phyloP scores from a whole-genome alignment of 768 basidiomycete species.

The Macrolepiota albuminosa region DNA sequence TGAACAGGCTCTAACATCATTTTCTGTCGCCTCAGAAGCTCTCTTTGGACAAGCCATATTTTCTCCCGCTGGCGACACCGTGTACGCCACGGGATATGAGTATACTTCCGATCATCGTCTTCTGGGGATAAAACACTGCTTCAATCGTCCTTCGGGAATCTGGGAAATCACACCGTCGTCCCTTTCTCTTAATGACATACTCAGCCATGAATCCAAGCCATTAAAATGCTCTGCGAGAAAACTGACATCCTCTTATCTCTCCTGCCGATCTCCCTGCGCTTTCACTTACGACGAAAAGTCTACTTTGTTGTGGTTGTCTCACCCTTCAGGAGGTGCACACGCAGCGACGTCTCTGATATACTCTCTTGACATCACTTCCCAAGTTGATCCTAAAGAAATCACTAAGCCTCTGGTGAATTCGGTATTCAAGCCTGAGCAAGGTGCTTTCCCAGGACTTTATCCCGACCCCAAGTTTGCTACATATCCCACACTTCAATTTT shows the following conservation, averaged over 20 bases:
- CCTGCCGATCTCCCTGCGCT: slow-evolving; percentile 59
- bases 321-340: slow-evolving; percentile 54
- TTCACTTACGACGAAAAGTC: slow-evolving; percentile 19
- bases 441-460: slow-evolving; percentile 62
- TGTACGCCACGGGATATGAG: slow-evolving; percentile 63
- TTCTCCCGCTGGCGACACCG: slow-evolving; percentile 28
- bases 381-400: slow-evolving; percentile 3
- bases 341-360: slow-evolving; percentile 50
- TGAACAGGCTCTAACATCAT: slow-evolving; percentile 5
- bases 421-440: slow-evolving; percentile 31
- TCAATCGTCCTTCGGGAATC: slow-evolving; percentile 54
- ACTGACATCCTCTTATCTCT: slow-evolving; percentile 38
- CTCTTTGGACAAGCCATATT: slow-evolving; percentile 58
- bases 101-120: slow-evolving; percentile 50
- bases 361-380: slow-evolving; percentile 29
- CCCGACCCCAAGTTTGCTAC: slow-evolving; percentile 41
- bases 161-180: slow-evolving; percentile 40
- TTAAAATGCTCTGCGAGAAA: slow-evolving; percentile 25
- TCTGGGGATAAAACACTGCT: slow-evolving; percentile 55
- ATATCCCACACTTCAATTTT: slow-evolving; percentile 31
- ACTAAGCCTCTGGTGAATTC: slow-evolving; percentile 33
- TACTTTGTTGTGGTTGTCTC: slow-evolving; percentile 50
- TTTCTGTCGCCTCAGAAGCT: slow-evolving; percentile 18
- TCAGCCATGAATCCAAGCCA: background rate
- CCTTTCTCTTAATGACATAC: slow-evolving; percentile 6